These are phyloP conservation scores for Pseudocercospora ulei DNA, from an alignment of 2,329 filamentous ascomycete genomes.

Conservation along the genomic window DNA sequence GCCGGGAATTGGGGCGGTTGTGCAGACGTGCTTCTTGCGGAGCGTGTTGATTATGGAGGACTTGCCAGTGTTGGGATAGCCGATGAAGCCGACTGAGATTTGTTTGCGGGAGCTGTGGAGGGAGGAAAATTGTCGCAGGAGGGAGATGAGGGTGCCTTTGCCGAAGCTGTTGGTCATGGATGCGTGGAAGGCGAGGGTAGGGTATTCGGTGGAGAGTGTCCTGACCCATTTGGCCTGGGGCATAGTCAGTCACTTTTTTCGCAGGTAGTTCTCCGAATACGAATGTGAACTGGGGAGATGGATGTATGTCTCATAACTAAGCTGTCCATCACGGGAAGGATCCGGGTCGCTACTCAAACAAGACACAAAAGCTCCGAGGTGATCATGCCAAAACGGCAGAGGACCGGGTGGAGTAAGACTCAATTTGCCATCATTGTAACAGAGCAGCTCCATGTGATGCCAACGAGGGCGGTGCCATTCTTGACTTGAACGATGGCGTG, in stretches of 20 bases:
- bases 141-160: slow-evolving; percentile 84
- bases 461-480: slow-evolving; percentile 54
- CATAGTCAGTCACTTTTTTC: slow-evolving; percentile 23
- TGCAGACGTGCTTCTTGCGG: slow-evolving; percentile 87
- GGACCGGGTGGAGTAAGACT: slow-evolving; percentile 59
- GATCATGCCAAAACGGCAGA: slow-evolving; percentile 82
- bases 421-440: slow-evolving; percentile 99
- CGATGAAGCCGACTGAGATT: slow-evolving; percentile 81
- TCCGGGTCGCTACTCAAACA: slow-evolving; percentile 95
- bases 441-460: slow-evolving; percentile 68
- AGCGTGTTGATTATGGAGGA: slow-evolving; percentile 96
- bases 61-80: slow-evolving; percentile 90
- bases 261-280: background rate
- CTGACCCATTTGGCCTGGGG: slow-evolving; percentile 85
- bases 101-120: slow-evolving; percentile 88
- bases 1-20: slow-evolving; percentile 84
- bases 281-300: slow-evolving; percentile 16
- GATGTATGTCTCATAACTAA: slow-evolving; percentile 99
- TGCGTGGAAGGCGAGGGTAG: slow-evolving; percentile 88
- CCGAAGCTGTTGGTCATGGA: slow-evolving; percentile 94
- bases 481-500: slow-evolving; percentile 84
- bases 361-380: slow-evolving; percentile 62
- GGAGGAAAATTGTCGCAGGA: slow-evolving; percentile 84
- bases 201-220: slow-evolving; percentile 76
- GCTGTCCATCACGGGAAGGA: slow-evolving; percentile 66